These are phyloP conservation scores for Logfia minima DNA, from an alignment of 129 eudicot genomes.

Conservation along the genomic window DNA sequence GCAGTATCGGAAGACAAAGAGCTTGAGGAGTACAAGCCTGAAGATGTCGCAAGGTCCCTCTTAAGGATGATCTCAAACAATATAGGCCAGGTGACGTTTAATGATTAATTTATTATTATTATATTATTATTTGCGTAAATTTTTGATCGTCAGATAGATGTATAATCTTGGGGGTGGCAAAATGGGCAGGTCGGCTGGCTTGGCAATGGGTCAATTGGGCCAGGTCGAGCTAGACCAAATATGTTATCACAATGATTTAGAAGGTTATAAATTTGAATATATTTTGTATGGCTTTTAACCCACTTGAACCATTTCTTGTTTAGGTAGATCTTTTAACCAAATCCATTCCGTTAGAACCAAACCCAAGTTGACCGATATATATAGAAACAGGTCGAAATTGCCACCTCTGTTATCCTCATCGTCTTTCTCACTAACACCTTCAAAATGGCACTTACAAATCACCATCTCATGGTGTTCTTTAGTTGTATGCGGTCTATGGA, in stretches of 20 bases:
- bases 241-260: not conserved
- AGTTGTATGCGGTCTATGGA: not conserved
- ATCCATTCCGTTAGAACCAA: not conserved
- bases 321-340: not conserved
- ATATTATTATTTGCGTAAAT: not conserved
- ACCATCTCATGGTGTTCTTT: constrained; percentile 2
- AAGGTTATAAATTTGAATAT: not conserved
- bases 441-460: constrained; percentile 1
- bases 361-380: not conserved
- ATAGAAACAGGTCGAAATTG: not conserved
- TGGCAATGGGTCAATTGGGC: not conserved
- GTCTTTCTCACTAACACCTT: not conserved
- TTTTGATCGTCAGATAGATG: not conserved
- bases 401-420: not conserved
- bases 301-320: not conserved
- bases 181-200: not conserved
- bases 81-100: constrained; percentile 72
- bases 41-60: constrained; percentile 89
- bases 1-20: constrained; percentile 78
- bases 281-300: not conserved
- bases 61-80: constrained; percentile 94
- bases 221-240: not conserved
- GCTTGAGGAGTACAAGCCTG: constrained; percentile 75
- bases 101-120: not conserved
- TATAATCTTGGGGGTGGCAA: not conserved